Percentiles rank a stretch among this genome's conserved stretches.
phyloP scores from a whole-genome alignment of 768 basidiomycete species.

The Imleria badia region DNA sequence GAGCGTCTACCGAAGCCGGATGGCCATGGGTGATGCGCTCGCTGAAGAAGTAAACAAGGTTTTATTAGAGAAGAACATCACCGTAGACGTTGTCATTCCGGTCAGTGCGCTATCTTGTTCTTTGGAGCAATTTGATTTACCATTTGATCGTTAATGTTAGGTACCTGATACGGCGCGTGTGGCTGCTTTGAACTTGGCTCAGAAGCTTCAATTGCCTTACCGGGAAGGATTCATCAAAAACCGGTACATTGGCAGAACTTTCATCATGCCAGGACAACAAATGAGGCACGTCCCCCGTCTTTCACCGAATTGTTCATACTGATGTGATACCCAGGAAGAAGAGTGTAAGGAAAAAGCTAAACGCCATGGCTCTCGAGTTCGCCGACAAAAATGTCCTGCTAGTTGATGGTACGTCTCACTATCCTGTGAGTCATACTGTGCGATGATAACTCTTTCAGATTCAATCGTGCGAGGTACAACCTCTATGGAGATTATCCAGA shows the following conservation, averaged over 20 bases:
- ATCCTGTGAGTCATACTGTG: not conserved
- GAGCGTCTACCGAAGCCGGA: constrained; percentile 94
- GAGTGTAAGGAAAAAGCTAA: constrained; percentile 93
- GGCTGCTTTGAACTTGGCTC: constrained; percentile 93
- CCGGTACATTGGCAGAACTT: constrained; percentile 95
- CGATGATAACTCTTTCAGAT: constrained; percentile 47
- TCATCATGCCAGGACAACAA: constrained; percentile 99
- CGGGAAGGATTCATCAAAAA: constrained; percentile 99
- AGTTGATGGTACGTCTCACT: constrained; percentile 74
- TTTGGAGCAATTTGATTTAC: not conserved
- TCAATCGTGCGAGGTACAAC: constrained; percentile 99
- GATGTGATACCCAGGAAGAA: constrained; percentile 57
- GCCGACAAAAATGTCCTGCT: constrained; percentile 87
- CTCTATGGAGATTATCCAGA: constrained; percentile 97
- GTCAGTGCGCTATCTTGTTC: constrained; percentile 36
- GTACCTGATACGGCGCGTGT: constrained; percentile 97
- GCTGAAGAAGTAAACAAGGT: constrained; percentile 83
- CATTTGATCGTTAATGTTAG: constrained; percentile 34
- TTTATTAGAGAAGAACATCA: constrained; percentile 61
- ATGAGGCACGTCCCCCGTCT: constrained; percentile 58
- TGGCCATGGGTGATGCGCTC: constrained; percentile 98
- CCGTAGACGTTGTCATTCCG: constrained; percentile 95
- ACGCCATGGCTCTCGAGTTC: constrained; percentile 99
- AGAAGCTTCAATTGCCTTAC: constrained; percentile 86
- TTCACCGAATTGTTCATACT: not conserved